phyloP scores from a whole-genome alignment of 2,329 filamentous ascomycete species.

The Aspergillus nomiae region DNA sequence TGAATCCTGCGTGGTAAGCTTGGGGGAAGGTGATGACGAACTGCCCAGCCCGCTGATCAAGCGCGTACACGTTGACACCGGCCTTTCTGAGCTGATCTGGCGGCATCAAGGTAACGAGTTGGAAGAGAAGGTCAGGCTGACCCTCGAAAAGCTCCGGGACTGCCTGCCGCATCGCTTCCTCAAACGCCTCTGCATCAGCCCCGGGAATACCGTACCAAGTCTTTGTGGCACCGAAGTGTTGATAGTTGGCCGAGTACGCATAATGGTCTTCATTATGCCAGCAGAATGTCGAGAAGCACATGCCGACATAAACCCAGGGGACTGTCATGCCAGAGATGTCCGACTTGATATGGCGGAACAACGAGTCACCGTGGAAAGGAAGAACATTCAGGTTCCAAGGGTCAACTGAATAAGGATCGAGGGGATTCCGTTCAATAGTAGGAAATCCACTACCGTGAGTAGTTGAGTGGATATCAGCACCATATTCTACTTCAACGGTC shows the following conservation, averaged over 20 bases:
- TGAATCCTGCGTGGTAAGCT: slow-evolving; percentile 97
- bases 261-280: slow-evolving; percentile 99
- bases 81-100: slow-evolving; percentile 92
- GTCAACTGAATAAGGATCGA: slow-evolving; percentile 82
- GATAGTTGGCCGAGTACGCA: slow-evolving; percentile 96
- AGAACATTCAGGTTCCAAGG: slow-evolving; percentile 96
- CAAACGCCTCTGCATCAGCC: slow-evolving; percentile 90
- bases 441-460: slow-evolving; percentile 97
- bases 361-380: slow-evolving; percentile 83
- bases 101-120: slow-evolving; percentile 92
- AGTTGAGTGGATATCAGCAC: slow-evolving; percentile 95
- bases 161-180: slow-evolving; percentile 90
- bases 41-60: slow-evolving; percentile 95
- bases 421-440: slow-evolving; percentile 86
- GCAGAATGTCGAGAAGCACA: slow-evolving; percentile 99
- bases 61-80: slow-evolving; percentile 86
- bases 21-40: slow-evolving; percentile 96
- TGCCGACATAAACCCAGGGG: slow-evolving; percentile 97
- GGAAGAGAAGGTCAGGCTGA: slow-evolving; percentile 93
- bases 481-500: slow-evolving; percentile 96
- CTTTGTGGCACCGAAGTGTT: slow-evolving; percentile 97
- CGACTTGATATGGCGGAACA: slow-evolving; percentile 96
- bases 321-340: slow-evolving; percentile 99
- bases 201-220: slow-evolving; percentile 99
- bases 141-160: slow-evolving; percentile 97